Conservation (phyloP, 2,329 filamentous ascomycete genomes). For the Trichoderma cornu-damae region DNA sequence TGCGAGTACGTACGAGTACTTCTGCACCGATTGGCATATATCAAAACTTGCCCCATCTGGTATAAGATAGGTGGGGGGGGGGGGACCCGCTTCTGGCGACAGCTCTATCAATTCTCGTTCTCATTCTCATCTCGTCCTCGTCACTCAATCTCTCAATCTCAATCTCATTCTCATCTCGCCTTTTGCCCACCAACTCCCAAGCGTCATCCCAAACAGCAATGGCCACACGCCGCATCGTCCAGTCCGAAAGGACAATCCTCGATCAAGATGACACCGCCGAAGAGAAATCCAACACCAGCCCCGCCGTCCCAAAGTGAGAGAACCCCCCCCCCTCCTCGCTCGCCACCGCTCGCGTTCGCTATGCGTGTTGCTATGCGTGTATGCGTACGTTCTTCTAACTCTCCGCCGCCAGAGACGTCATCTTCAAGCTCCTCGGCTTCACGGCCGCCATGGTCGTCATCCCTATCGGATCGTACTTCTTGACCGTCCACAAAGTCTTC, state of each 20-base stretch:
- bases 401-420: conserved; percentile 74
- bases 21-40: too few species aligned
- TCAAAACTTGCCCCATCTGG: not conserved
- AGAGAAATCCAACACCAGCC: conserved; percentile 67
- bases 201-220: conserved; percentile 41
- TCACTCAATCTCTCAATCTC: not conserved
- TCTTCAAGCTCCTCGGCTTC: conserved; percentile 84
- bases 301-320: conserved; percentile 78
- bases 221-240: conserved; percentile 64
- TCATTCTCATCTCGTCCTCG: not conserved
- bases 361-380: not conserved
- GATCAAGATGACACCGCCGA: conserved; percentile 51
- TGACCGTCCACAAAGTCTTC: conserved; percentile 72
- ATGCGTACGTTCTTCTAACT: not conserved
- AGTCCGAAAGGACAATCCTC: conserved; percentile 60
- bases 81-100: conserved; percentile 9
- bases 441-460: conserved; percentile 84
- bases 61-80: not conserved
- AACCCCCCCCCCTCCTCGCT: conserved; percentile 22
- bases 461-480: conserved; percentile 85
- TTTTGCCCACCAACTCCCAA: not conserved
- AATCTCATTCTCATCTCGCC: not conserved
- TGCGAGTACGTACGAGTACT: not conserved
- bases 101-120: conserved; percentile 10
- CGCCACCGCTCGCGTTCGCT: not conserved